These are phyloP conservation scores for Colletotrichum melonis DNA, from an alignment of 2,329 filamentous ascomycete species.

Conservation along the genomic window DNA sequence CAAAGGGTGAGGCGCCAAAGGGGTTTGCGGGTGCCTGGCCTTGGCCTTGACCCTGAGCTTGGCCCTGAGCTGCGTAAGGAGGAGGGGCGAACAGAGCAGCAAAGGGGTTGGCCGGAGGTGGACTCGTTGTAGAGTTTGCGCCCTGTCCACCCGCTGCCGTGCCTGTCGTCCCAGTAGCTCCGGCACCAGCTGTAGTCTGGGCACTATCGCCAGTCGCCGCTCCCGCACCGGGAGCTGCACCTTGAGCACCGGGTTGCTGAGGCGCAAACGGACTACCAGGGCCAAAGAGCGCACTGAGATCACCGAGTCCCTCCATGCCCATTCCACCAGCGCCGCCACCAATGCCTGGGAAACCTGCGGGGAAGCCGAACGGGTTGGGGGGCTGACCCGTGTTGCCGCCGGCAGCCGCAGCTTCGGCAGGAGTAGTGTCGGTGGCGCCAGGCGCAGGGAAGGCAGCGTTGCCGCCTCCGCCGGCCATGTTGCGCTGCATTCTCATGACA, in stretches of 20 bases:
- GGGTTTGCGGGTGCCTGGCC: constrained; percentile 47
- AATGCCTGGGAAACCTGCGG: constrained; percentile 30
- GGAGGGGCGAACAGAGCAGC: constrained; percentile 68
- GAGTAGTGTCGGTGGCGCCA: constrained; percentile 89
- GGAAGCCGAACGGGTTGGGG: constrained; percentile 58
- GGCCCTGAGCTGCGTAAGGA: constrained; percentile 47
- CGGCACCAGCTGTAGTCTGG: constrained; percentile 30
- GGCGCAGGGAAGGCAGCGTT: constrained; percentile 84
- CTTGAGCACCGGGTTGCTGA: constrained; percentile 33
- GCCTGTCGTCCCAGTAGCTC: constrained; percentile 36
- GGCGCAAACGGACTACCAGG: constrained; percentile 36
- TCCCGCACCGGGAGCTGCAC: constrained; percentile 12
- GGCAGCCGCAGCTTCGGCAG: constrained; percentile 55
- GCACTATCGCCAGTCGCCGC: constrained; percentile 34
- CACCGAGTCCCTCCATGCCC: constrained; percentile 28
- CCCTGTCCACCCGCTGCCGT: constrained; percentile 38
- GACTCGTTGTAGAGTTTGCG: constrained; percentile 43
- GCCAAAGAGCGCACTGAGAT: constrained; percentile 45
- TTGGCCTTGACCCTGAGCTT: constrained; percentile 42
- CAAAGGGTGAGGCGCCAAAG: constrained; percentile 56
- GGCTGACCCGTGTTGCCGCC: constrained; percentile 44
- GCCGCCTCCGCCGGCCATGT: constrained; percentile 66
- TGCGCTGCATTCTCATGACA: constrained; percentile 84
- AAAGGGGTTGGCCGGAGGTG: constrained; percentile 72
- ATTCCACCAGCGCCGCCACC: constrained; percentile 19